Conservation (phyloP, 2,329 filamentous ascomycete genomes). For the Aspergillus tamarii region DNA sequence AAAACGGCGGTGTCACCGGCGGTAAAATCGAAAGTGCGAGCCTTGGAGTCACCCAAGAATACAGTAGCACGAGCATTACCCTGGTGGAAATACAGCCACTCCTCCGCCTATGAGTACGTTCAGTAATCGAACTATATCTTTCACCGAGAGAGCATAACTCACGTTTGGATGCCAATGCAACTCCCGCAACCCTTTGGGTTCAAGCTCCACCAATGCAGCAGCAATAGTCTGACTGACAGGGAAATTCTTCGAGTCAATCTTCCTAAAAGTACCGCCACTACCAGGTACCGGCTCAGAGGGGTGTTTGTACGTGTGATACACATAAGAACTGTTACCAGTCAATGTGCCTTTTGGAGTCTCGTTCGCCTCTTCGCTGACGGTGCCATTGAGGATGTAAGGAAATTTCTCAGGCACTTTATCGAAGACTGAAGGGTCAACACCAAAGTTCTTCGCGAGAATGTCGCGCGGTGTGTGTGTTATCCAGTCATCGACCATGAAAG, state of each 20-base stretch:
- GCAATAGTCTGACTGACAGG: conserved; percentile 68
- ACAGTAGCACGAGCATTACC: conserved; percentile 65
- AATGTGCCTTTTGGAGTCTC: conserved; percentile 56
- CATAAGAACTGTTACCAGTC: conserved; percentile 62
- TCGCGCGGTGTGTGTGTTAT: conserved; percentile 62
- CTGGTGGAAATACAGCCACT: conserved; percentile 72
- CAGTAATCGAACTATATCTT: background rate
- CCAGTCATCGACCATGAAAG: conserved; percentile 74
- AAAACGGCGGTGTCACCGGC: conserved; percentile 71
- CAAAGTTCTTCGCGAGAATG: conserved; percentile 69
- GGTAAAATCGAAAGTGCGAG: conserved; percentile 68
- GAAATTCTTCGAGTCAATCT: conserved; percentile 70
- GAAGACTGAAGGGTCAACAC: conserved; percentile 63
- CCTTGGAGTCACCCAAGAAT: conserved; percentile 63
- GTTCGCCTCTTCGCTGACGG: conserved; percentile 47
- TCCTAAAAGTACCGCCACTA: conserved; percentile 57
- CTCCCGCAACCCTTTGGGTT: conserved; percentile 66
- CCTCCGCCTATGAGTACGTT: conserved; percentile 56
- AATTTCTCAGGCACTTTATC: conserved; percentile 59
- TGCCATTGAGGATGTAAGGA: conserved; percentile 66
- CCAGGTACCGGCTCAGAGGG: conserved; percentile 61
- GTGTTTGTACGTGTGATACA: conserved; percentile 63
- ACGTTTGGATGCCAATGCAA: conserved; percentile 73
- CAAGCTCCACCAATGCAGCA: conserved; percentile 64
- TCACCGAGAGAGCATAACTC: conserved; percentile 27